Conservation (phyloP, 805 yeast genomes). For the Metschnikowia santaceciliae region DNA sequence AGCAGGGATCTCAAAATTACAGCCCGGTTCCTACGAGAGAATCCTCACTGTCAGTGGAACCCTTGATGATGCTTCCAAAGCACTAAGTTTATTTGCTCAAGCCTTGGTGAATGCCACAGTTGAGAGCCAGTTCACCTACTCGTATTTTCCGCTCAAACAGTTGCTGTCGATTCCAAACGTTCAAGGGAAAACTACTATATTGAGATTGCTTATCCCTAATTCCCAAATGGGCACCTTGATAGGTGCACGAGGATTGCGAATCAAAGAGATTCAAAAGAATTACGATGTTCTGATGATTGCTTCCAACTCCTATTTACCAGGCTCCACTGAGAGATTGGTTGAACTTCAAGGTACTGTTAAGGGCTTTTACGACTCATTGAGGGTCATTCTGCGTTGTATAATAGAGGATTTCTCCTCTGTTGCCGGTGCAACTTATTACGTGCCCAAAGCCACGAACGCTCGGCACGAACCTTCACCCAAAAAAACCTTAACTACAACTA, state of each 20-base stretch:
- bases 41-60: constrained; percentile 76
- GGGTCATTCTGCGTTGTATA: constrained; percentile 63
- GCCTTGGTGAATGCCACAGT: constrained; percentile 49
- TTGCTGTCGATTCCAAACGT: constrained; percentile 49
- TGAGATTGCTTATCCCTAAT: constrained; percentile 76
- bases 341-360: constrained; percentile 80
- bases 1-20: constrained; percentile 81
- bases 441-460: constrained; percentile 37
- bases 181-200: constrained; percentile 48
- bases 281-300: constrained; percentile 79
- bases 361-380: constrained; percentile 53
- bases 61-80: constrained; percentile 62
- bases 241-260: constrained; percentile 78
- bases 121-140: constrained; percentile 37
- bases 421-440: constrained; percentile 60
- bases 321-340: constrained; percentile 79
- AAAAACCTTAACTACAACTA: constrained; percentile 30
- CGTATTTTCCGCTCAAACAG: constrained; percentile 57
- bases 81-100: constrained; percentile 66
- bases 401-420: constrained; percentile 70
- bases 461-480: neutral
- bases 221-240: constrained; percentile 85
- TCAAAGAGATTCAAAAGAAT: constrained; percentile 69
- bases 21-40: constrained; percentile 78
- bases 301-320: constrained; percentile 75